Percentiles rank a stretch among this genome's conserved stretches.
Evolutionary conservation across 176 grass and related monocot species (phyloP).

Genomic region (Bolboschoenus planiculmis): DNA sequence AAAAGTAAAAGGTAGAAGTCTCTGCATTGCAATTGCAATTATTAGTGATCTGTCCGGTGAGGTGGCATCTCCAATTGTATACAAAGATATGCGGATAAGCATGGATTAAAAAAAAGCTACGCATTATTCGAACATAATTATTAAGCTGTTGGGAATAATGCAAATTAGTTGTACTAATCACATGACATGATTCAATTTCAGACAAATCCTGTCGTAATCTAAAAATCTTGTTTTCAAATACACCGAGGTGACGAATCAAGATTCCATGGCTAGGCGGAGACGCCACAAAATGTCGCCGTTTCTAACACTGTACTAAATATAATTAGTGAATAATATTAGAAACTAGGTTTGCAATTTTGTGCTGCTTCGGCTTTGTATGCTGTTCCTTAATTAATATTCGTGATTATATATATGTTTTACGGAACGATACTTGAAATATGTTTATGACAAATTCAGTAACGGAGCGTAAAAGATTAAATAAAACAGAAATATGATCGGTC

Average conservation of each 20-base stretch:
- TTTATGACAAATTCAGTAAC: no score
- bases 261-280: background rate
- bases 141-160: slow-evolving; percentile 7
- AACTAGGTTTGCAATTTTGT: no score
- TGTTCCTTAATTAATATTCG: no score
- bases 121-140: background rate
- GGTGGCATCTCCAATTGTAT: background rate
- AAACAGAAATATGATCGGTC: no score
- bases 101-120: background rate
- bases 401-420: no score
- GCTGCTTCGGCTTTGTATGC: no score
- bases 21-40: background rate
- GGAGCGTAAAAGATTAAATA: no score
- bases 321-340: background rate
- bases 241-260: background rate
- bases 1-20: background rate
- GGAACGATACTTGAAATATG: no score
- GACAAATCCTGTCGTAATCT: background rate
- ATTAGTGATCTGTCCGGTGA: background rate
- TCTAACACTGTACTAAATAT: background rate
- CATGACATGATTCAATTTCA: background rate
- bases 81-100: slow-evolving; percentile 6
- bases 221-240: background rate
- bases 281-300: background rate
- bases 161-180: background rate